phyloP scores from a whole-genome alignment of 1,284 basidiomycete genomes.

The Spongispora temasekensis region DNA sequence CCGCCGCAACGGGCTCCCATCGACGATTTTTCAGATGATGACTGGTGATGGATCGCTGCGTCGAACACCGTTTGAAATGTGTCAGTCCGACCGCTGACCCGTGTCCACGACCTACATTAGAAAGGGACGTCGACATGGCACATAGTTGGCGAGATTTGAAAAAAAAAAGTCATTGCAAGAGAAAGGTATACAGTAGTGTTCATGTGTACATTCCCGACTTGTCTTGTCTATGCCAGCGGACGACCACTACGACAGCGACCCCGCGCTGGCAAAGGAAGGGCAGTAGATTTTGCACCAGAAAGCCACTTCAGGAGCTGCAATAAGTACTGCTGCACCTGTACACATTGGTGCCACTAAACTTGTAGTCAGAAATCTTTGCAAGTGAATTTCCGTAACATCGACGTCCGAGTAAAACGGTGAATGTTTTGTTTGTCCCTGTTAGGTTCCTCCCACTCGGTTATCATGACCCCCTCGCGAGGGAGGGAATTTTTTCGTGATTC shows the following conservation, averaged over 20 bases:
- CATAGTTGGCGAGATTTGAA: neutral
- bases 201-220: constrained; percentile 17
- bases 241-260: neutral
- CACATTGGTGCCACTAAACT: constrained; percentile 28
- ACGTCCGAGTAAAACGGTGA: too few species aligned
- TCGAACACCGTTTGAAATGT: too few species aligned
- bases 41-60: constrained; percentile 16
- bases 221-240: constrained; percentile 11
- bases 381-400: too few species aligned
- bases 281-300: constrained; percentile 33
- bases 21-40: constrained; percentile 31
- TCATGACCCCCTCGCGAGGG: neutral
- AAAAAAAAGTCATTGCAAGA: neutral
- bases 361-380: too few species aligned
- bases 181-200: neutral
- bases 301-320: constrained; percentile 39
- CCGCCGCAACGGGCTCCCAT: constrained; percentile 6
- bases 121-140: neutral
- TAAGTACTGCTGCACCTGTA: constrained; percentile 35
- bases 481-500: neutral
- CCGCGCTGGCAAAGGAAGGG: constrained; percentile 13
- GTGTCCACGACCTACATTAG: too few species aligned
- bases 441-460: neutral
- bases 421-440: constrained; percentile 22
- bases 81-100: too few species aligned